These are phyloP conservation scores for Tolypocladium cylindrosporum DNA, from an alignment of 2,329 filamentous ascomycete genomes.

Conservation along the genomic window DNA sequence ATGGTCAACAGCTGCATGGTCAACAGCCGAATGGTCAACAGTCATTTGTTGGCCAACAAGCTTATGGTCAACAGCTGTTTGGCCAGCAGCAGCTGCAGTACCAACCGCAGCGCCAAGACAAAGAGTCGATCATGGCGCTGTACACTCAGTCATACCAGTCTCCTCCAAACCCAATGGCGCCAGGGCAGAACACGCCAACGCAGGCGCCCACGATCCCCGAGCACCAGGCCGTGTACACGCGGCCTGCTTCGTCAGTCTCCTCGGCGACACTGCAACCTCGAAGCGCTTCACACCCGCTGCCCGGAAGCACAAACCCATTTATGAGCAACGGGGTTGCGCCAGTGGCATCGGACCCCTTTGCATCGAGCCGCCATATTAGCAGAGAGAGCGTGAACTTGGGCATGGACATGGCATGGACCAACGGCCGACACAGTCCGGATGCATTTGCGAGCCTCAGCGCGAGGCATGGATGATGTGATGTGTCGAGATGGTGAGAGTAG, in stretches of 20 bases:
- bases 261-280: conserved; percentile 14
- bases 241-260: conserved; percentile 16
- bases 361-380: conserved; percentile 31
- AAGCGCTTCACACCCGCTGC: conserved; percentile 21
- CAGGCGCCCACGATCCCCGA: conserved; percentile 18
- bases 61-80: conserved; percentile 11
- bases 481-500: conserved; percentile 1
- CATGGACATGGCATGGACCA: conserved; percentile 53
- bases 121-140: conserved; percentile 65
- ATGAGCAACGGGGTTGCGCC: conserved; percentile 22
- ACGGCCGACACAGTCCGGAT: conserved; percentile 68
- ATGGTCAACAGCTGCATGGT: conserved; percentile 14
- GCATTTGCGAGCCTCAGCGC: conserved; percentile 70
- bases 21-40: too few species aligned
- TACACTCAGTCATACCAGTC: conserved; percentile 53
- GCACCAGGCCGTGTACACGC: conserved; percentile 14
- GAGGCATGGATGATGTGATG: conserved; percentile 33
- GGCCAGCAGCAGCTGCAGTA: conserved; percentile 23
- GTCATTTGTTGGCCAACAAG: conserved; percentile 8
- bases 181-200: conserved; percentile 16
- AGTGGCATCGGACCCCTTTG: conserved; percentile 31
- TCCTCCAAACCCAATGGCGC: conserved; percentile 25
- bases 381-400: conserved; percentile 63
- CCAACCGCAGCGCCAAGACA: conserved; percentile 48
- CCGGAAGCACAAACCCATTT: conserved; percentile 49